A percentile compares a stretch with the other conserved stretches of the same genome.
Conservation (phyloP, 176 grass and related monocot species). For the Aechmea fasciata region DNA sequence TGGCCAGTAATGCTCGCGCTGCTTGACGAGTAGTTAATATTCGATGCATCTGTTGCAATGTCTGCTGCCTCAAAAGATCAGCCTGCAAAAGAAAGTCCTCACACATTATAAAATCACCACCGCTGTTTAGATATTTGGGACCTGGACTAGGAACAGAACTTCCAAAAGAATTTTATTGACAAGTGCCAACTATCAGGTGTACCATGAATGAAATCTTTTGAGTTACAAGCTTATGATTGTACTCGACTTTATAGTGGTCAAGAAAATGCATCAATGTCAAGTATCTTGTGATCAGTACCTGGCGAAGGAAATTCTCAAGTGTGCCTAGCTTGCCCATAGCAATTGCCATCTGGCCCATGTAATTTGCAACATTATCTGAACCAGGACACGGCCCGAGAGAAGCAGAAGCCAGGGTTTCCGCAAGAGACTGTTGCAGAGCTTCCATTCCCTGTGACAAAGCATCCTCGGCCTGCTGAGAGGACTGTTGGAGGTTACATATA, state of each 20-base stretch:
- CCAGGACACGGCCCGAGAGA: not conserved
- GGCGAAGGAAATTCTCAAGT: slow-evolving; percentile 77
- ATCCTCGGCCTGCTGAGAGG: slow-evolving; percentile 80
- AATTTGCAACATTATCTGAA: slow-evolving; percentile 53
- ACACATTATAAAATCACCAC: too few relatives aligned
- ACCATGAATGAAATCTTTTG: too few relatives aligned
- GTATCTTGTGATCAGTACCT: slow-evolving; percentile 26
- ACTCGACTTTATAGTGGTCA: not conserved
- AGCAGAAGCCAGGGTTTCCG: slow-evolving; percentile 46
- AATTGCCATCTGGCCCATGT: slow-evolving; percentile 94
- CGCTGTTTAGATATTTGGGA: too few relatives aligned
- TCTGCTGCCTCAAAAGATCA: slow-evolving; percentile 87
- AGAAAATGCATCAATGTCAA: too few relatives aligned
- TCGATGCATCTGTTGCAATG: slow-evolving; percentile 75
- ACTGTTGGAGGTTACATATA: slow-evolving; percentile 78
- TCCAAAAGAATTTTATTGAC: too few relatives aligned
- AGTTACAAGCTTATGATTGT: too few relatives aligned
- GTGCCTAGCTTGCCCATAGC: slow-evolving; percentile 81
- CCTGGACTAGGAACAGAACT: too few relatives aligned
- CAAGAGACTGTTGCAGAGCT: slow-evolving; percentile 64
- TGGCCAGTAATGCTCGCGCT: slow-evolving; percentile 64
- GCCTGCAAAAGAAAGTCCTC: slow-evolving; percentile 25
- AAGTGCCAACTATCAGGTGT: too few relatives aligned
- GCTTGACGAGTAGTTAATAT: slow-evolving; percentile 74
- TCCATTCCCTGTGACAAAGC: slow-evolving; percentile 96